Percentiles rank a stretch among this genome's conserved stretches.
Conservation (phyloP, 139 green algal genomes). For the Pseudopediastrum boryanum region DNA sequence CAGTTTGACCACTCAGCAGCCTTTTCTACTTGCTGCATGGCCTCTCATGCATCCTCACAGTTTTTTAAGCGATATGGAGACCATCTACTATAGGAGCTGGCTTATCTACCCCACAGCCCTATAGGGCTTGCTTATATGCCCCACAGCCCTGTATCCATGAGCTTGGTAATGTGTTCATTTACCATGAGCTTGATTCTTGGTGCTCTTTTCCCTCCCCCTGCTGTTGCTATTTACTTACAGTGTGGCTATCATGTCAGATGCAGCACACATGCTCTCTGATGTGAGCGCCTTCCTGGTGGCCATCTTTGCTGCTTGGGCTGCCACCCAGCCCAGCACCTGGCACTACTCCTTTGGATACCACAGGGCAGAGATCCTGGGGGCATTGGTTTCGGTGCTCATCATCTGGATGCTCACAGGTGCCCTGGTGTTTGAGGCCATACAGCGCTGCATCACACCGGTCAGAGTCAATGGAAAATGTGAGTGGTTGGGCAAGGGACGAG, state of each 20-base stretch:
- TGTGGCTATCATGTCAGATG: conserved; percentile 94
- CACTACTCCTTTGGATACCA: conserved; percentile 89
- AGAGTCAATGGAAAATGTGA: conserved; percentile 79
- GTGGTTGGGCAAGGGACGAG: too few species aligned
- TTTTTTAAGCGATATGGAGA: not conserved
- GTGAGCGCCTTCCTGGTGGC: conserved; percentile 85
- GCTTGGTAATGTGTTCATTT: not conserved
- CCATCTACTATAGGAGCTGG: not conserved
- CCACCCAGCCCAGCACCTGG: conserved; percentile 42
- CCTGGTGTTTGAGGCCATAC: conserved; percentile 87
- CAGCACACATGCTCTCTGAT: conserved; percentile 95
- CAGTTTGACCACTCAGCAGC: too few species aligned
- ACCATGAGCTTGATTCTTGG: not conserved
- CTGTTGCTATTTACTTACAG: conserved; percentile 43
- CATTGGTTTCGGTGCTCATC: conserved; percentile 82
- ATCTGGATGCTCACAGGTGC: conserved; percentile 92
- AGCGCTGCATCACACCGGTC: conserved; percentile 66
- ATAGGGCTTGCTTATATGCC: not conserved
- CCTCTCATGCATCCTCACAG: too few species aligned
- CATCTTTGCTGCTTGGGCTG: conserved; percentile 69
- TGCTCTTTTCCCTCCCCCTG: not conserved
- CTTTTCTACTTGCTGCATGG: too few species aligned
- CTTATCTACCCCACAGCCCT: not conserved
- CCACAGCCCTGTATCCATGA: not conserved
- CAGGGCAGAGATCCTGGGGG: conserved; percentile 90